Conservation (phyloP, 441 rosid genomes). For the Arabidopsis lyrata region DNA sequence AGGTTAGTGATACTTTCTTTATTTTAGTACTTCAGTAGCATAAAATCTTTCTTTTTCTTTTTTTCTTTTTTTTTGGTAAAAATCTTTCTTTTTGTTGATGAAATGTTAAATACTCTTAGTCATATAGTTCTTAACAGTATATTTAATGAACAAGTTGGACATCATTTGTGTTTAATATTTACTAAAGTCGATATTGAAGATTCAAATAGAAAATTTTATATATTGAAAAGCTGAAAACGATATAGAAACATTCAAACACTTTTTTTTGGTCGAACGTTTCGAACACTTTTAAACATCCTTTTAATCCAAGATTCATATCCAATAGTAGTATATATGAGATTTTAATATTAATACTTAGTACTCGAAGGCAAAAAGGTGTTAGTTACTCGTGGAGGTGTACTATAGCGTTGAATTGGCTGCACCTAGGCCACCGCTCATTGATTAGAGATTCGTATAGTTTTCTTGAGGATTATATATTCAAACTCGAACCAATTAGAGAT, state of each 20-base stretch:
- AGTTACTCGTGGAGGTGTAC: slow-evolving; percentile 14
- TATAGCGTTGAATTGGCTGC: slow-evolving; percentile 24
- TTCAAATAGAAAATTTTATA: background rate
- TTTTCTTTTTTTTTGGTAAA: too few species aligned
- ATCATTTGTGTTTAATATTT: background rate
- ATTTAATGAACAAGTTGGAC: background rate
- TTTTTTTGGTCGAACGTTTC: background rate
- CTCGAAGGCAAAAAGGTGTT: slow-evolving; percentile 8
- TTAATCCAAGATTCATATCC: background rate
- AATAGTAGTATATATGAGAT: slow-evolving; percentile 1
- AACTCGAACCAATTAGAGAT: slow-evolving; percentile 7
- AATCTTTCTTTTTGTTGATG: too few species aligned
- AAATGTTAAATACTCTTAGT: too few species aligned
- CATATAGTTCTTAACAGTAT: background rate
- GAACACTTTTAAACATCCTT: background rate
- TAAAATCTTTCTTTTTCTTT: too few species aligned
- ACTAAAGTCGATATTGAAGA: slow-evolving; percentile 18
- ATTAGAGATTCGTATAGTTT: slow-evolving; percentile 21
- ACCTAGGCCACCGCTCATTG: slow-evolving; percentile 21
- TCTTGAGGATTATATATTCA: slow-evolving; percentile 17
- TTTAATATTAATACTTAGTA: slow-evolving; percentile 24
- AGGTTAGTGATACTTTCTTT: background rate
- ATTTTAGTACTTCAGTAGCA: too few species aligned
- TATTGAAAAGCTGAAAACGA: slow-evolving; percentile 21
- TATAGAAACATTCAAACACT: background rate